These are phyloP conservation scores for Rhizoclosmatium globosum DNA, from an alignment of 192 early-diverging fungal species.

Conservation along the genomic window DNA sequence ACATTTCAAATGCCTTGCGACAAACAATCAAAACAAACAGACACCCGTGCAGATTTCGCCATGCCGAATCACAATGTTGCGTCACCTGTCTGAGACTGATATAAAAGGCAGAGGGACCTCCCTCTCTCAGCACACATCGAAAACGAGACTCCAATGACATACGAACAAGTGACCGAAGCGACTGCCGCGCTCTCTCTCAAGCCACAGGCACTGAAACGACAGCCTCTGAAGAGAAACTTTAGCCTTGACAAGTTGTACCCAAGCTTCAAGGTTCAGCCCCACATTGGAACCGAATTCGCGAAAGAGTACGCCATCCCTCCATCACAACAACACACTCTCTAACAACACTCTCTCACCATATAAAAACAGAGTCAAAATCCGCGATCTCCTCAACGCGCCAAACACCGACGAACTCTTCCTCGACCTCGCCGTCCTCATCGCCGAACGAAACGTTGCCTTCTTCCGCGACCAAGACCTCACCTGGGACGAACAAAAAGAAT, in stretches of 20 bases:
- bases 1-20: no score
- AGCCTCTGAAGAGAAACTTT: constrained; percentile 24
- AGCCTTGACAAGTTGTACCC: constrained; percentile 56
- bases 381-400: constrained; percentile 43
- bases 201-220: neutral
- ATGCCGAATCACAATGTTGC: no score
- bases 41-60: no score
- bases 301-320: constrained; percentile 30
- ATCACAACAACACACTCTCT: neutral
- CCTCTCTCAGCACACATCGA: no score
- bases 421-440: constrained; percentile 67
- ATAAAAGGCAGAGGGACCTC: no score
- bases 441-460: constrained; percentile 74
- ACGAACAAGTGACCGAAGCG: no score
- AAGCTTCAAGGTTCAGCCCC: constrained; percentile 60
- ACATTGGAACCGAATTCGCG: constrained; percentile 72
- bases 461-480: constrained; percentile 73
- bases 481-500: constrained; percentile 60
- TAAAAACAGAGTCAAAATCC: constrained; percentile 16
- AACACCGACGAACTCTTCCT: constrained; percentile 67
- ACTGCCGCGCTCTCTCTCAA: no score
- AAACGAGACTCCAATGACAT: no score
- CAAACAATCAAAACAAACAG: no score
- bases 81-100: no score
- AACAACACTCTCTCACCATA: no score